Evolutionary conservation across 208 protist species (phyloP).

Genomic region (Acanthamoeba castellanii): DNA sequence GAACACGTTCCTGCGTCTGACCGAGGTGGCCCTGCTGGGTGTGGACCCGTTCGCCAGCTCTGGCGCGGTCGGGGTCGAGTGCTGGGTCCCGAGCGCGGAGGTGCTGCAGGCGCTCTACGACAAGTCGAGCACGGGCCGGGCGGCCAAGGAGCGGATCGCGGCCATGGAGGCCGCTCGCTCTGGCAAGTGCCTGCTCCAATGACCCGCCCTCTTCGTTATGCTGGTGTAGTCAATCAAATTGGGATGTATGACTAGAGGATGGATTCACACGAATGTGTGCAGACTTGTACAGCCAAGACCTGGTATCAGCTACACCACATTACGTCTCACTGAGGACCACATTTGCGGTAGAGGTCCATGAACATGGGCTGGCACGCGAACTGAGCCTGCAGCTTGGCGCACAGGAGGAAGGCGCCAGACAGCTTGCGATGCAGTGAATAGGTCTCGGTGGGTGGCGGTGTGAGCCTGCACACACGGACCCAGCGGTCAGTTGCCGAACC

Average conservation of each 20-base stretch:
- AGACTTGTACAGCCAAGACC: too few species aligned
- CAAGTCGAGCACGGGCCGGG: neutral
- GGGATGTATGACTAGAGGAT: too few species aligned
- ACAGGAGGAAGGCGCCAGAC: slow-evolving; percentile 95
- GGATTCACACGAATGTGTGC: too few species aligned
- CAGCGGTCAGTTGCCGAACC: neutral
- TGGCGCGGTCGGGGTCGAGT: neutral
- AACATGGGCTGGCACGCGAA: slow-evolving; percentile 91
- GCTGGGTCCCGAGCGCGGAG: neutral
- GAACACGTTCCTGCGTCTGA: neutral
- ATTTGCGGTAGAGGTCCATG: slow-evolving; percentile 42
- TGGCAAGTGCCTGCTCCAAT: neutral
- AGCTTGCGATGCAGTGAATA: slow-evolving; percentile 97
- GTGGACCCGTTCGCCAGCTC: neutral
- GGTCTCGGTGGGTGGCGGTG: slow-evolving; percentile 92
- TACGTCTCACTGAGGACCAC: neutral
- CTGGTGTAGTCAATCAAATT: too few species aligned
- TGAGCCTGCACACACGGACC: slow-evolving; percentile 84
- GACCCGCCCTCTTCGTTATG: too few species aligned
- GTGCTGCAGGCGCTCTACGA: neutral
- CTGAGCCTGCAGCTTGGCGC: slow-evolving; percentile 92
- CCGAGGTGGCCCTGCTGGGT: neutral
- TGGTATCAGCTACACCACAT: neutral
- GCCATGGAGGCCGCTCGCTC: neutral
- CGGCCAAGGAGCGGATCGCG: neutral